Evolutionary conservation across 805 yeast genomes (phyloP).

Genomic region (Scheffersomyces spartinae): DNA sequence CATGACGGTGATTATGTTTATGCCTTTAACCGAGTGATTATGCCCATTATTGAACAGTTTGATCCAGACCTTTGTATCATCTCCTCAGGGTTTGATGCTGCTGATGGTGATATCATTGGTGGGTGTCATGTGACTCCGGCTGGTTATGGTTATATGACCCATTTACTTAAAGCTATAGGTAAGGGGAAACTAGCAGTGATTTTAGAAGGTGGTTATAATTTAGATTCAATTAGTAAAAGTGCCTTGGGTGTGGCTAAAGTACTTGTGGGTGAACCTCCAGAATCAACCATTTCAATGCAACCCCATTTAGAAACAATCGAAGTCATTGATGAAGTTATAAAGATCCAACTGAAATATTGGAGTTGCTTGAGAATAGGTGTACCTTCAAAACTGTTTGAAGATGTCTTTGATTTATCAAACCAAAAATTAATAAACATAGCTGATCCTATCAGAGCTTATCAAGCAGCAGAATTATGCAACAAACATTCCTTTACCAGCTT

Average conservation of each 20-base stretch:
- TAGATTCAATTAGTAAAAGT: constrained; percentile 81
- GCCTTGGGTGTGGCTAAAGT: constrained; percentile 90
- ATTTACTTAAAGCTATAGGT: constrained; percentile 76
- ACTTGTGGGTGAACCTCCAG: constrained; percentile 92
- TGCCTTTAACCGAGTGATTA: constrained; percentile 74
- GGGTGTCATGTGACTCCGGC: constrained; percentile 93
- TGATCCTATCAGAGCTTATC: constrained; percentile 68
- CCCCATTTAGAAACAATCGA: constrained; percentile 73
- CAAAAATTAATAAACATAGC: constrained; percentile 41
- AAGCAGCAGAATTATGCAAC: constrained; percentile 43
- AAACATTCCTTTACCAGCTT: constrained; percentile 51
- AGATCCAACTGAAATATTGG: constrained; percentile 81
- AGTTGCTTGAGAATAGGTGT: constrained; percentile 65
- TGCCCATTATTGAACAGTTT: constrained; percentile 84
- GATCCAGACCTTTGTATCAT: constrained; percentile 88
- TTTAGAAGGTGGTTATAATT: constrained; percentile 92
- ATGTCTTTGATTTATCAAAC: constrained; percentile 25
- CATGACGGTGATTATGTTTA: constrained; percentile 93
- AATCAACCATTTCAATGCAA: constrained; percentile 46
- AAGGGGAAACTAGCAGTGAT: constrained; percentile 82
- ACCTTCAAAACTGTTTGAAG: constrained; percentile 25
- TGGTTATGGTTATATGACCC: constrained; percentile 95
- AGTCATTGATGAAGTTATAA: constrained; percentile 70
- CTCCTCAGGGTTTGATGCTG: constrained; percentile 97
- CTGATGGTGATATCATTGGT: constrained; percentile 95